phyloP scores from a whole-genome alignment of 345 rosid species.

The Heritiera fomes region DNA sequence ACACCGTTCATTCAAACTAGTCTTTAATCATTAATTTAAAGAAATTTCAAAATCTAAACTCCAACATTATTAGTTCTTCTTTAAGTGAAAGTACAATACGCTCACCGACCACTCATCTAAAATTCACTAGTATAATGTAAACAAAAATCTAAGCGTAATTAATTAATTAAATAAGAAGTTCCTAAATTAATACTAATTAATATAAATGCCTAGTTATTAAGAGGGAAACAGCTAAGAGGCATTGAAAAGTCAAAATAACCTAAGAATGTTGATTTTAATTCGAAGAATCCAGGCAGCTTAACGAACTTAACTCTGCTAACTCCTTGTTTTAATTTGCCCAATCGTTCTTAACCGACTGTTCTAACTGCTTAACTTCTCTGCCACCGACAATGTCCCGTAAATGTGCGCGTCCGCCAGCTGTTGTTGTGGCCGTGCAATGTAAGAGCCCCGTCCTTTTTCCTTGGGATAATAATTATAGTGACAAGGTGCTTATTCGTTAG shows the following conservation, averaged over 20 bases:
- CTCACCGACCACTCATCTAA: too few relatives aligned
- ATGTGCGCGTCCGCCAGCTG: not conserved
- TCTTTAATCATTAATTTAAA: too few relatives aligned
- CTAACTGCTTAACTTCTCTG: not conserved
- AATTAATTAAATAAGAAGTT: too few relatives aligned
- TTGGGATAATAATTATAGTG: not conserved
- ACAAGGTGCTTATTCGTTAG: not conserved
- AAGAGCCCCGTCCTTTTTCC: not conserved
- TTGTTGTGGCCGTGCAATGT: not conserved
- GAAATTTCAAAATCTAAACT: too few relatives aligned
- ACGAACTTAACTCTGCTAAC: not conserved
- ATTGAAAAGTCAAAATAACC: not conserved
- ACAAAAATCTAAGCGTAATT: too few relatives aligned
- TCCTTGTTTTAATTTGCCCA: not conserved
- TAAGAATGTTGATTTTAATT: not conserved
- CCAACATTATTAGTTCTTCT: too few relatives aligned
- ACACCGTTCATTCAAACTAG: too few relatives aligned
- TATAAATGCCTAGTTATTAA: not conserved
- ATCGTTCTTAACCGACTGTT: not conserved
- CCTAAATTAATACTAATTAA: too few relatives aligned
- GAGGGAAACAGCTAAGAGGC: not conserved
- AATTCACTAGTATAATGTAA: too few relatives aligned
- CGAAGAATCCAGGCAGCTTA: not conserved
- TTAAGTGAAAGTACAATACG: too few relatives aligned
- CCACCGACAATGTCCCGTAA: not conserved